Base-by-base conservation (phyloP, 23 red algal genomes). In the Chondrus crispus region DNA sequence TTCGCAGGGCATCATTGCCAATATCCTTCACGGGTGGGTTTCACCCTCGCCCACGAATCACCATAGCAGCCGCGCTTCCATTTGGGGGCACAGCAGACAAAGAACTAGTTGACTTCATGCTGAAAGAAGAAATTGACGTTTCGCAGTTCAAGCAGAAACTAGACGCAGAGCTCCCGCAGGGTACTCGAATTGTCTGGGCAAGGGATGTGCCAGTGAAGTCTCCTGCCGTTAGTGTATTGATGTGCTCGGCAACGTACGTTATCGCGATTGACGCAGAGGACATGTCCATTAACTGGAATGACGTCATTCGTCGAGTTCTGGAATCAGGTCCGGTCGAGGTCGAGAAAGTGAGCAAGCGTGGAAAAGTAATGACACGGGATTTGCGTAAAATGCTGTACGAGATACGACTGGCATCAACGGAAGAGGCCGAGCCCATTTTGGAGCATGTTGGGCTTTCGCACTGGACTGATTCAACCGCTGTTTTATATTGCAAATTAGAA, bases 101-200 rank as follows among this genome's bases (percentile, higher is more conserved):
- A 35, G 93, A 95, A 84, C 45, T 95, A 1, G 51, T 91, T 45
- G 93, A 95, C 80, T 83, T 95, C 14, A 40, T 68, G 14, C 66
- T 95, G 30, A 50, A 39, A 55, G 42, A 83, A 26, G 14, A 80
- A 48, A 26, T 95, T 22, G 20, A 44, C 18, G 93, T 81, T 24
- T 44, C 51, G n/a, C 26, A 68, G 35, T 89, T 95, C 48, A 41
- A 19, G 0, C 30, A 68, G 12, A 58, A 82, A 28, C 33, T 95
- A 22, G 68, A 81, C 42, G 52, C 66, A n/a, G 71, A 80, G 72
- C 73, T 95, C 11, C 93, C 93, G 20, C 28, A 72, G 4, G 84
- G 92, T 20, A 81, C 88, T 58, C 3, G 36, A 50, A 62, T 81
- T 3, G 50, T 87, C 6, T 39, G 29, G 48, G 84, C 77, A 13